Conservation (phyloP, 306 rosid species). For the cucumber (Cucumis sativus) region Cucumber_9930_V3 NC_026657.2:39901501-39902000, state of each 20-base stretch:
- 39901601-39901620: constrained; percentile 14
- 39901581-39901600: constrained; percentile 96
- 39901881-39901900: background rate
- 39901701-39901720: constrained; percentile 76
- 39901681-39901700: constrained; percentile 80
- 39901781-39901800: background rate
- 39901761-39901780: constrained; percentile 8
- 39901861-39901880: background rate
- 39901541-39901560: constrained; percentile 98
- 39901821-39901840: background rate
- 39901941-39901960: background rate
- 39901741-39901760: constrained; percentile 6
- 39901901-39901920: background rate
- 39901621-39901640: background rate
- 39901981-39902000: background rate
- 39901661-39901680: constrained; percentile 8
- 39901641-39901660: background rate
- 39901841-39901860: background rate
- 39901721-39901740: constrained; percentile 70
- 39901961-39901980: background rate
- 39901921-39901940: background rate
- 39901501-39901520: constrained; percentile 48
- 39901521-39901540: constrained; percentile 94
- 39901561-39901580: constrained; percentile 95
- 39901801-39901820: background rate